phyloP scores from a whole-genome alignment of 495 filamentous ascomycete genomes.

The Pyrenula aspistea region DNA sequence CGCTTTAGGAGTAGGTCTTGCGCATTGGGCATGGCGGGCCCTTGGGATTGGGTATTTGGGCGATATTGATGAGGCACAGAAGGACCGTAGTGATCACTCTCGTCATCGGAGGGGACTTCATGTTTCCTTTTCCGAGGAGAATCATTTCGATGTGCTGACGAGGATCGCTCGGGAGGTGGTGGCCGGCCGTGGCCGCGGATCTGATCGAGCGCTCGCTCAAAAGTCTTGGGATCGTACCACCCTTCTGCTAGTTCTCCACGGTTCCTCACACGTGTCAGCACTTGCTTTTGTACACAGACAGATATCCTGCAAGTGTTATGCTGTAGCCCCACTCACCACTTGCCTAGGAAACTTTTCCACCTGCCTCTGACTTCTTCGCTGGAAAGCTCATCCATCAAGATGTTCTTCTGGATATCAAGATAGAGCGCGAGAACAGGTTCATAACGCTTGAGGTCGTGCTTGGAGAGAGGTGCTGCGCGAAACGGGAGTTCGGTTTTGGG shows the following conservation, averaged over 20 bases:
- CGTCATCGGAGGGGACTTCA: constrained; percentile 27
- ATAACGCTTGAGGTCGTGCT: constrained; percentile 49
- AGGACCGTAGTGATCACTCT: constrained; percentile 59
- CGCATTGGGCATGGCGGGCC: constrained; percentile 62
- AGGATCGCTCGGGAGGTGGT: constrained; percentile 10
- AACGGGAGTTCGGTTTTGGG: constrained; percentile 43
- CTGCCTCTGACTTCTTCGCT: constrained; percentile 64
- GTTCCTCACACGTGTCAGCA: constrained; percentile 56
- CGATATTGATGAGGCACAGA: constrained; percentile 34
- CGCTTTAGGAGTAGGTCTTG: constrained; percentile 62
- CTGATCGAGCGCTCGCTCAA: constrained; percentile 30
- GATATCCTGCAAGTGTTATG: neutral
- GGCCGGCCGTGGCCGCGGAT: constrained; percentile 11
- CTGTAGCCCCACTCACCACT: constrained; percentile 51
- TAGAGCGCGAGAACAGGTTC: constrained; percentile 72
- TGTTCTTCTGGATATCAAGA: constrained; percentile 77
- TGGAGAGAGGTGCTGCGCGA: constrained; percentile 49
- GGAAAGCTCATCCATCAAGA: constrained; percentile 49
- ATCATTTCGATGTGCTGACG: constrained; percentile 13
- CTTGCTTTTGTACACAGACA: neutral
- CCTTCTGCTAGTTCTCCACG: constrained; percentile 81
- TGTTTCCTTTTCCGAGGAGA: constrained; percentile 2
- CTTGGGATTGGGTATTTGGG: constrained; percentile 21
- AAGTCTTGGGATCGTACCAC: constrained; percentile 75
- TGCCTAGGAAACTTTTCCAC: constrained; percentile 86